Evolutionary conservation across 2,329 filamentous ascomycete species (phyloP).

Genomic region (Pseudofabraea citricarpa): DNA sequence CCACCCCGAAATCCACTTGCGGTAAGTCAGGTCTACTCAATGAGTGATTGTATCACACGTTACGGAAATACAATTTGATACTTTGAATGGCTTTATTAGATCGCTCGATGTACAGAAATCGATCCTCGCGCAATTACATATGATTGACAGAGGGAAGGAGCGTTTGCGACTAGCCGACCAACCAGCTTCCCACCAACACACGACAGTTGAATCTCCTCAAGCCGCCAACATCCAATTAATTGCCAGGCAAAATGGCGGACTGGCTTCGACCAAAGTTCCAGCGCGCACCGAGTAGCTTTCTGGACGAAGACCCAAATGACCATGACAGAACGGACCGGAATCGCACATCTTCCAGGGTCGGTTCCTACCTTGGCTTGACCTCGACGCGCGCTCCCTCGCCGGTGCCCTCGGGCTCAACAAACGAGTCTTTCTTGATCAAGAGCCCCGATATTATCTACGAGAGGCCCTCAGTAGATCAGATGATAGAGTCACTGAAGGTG

Average conservation of each 20-base stretch:
- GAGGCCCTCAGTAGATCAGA: constrained; percentile 25
- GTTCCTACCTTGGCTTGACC: constrained; percentile 19
- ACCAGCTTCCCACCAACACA: too few relatives aligned
- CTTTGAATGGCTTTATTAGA: too few relatives aligned
- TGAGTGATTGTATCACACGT: too few relatives aligned
- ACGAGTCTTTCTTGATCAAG: constrained; percentile 17
- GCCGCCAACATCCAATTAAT: too few relatives aligned
- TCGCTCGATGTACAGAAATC: too few relatives aligned
- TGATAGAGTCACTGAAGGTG: constrained; percentile 26
- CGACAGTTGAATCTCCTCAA: too few relatives aligned
- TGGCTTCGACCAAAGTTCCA: constrained; percentile 2
- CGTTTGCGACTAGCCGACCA: too few relatives aligned
- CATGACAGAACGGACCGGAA: constrained; percentile 11
- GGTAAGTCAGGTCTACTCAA: too few relatives aligned
- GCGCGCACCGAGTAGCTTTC: neutral
- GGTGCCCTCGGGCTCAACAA: constrained; percentile 7
- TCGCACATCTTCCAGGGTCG: constrained; percentile 17
- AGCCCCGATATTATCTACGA: constrained; percentile 21
- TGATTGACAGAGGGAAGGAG: too few relatives aligned
- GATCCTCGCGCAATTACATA: too few relatives aligned
- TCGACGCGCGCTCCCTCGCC: constrained; percentile 3
- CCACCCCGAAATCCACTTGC: too few relatives aligned
- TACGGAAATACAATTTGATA: too few relatives aligned
- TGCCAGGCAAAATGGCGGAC: neutral
- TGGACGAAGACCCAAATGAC: constrained; percentile 12